These are phyloP conservation scores for Musa schizocarpa DNA, from an alignment of 176 grass and related monocot species.

Conservation along the genomic window DNA sequence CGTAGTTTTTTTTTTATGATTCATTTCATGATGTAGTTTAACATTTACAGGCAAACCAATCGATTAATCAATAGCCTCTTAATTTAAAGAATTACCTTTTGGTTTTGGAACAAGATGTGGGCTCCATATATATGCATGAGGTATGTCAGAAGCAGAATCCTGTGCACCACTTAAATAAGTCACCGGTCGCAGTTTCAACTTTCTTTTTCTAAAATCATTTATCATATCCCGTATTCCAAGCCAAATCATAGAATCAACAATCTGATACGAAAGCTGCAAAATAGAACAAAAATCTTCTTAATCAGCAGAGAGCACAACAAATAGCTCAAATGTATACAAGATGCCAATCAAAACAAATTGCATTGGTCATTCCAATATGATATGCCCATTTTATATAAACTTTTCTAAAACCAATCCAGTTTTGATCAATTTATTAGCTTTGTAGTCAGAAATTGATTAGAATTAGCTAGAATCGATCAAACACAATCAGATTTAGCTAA, in stretches of 20 bases:
- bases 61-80: not conserved
- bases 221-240: slow-evolving; percentile 98
- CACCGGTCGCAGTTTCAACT: slow-evolving; percentile 84
- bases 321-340: no score
- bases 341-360: no score
- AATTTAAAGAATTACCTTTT: slow-evolving; percentile 46
- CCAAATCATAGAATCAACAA: slow-evolving; percentile 99
- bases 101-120: slow-evolving; percentile 95
- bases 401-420: no score
- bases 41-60: not conserved
- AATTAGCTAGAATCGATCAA: no score
- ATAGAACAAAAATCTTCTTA: slow-evolving; percentile 14
- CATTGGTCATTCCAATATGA: no score
- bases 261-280: slow-evolving; percentile 91
- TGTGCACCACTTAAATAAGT: slow-evolving; percentile 86
- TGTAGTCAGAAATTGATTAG: no score
- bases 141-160: slow-evolving; percentile 61
- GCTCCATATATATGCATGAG: slow-evolving; percentile 97
- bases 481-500: no score
- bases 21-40: not conserved
- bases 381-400: no score
- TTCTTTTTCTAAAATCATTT: slow-evolving; percentile 97
- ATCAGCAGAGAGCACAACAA: no score
- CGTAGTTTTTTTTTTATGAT: no score
- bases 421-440: no score